Evolutionary conservation across 2,329 filamentous ascomycete species (phyloP).

Genomic region (Emergomyces orientalis): DNA sequence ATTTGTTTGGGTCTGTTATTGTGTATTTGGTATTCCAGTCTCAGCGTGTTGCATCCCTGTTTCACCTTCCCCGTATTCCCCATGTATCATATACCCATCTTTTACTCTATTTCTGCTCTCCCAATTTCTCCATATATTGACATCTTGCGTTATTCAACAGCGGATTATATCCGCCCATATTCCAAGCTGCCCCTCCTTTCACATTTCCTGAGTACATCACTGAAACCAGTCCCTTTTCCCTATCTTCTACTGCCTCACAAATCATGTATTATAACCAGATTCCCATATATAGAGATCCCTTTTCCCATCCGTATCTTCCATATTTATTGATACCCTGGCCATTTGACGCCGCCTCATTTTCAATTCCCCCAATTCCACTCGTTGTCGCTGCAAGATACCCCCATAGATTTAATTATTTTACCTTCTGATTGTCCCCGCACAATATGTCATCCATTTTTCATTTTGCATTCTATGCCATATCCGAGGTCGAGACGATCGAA

Average conservation of each 20-base stretch:
- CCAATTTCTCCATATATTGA: neutral
- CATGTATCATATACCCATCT: neutral
- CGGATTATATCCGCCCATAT: neutral
- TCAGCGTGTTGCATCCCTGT: neutral
- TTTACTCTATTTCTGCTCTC: neutral
- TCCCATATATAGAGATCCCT: neutral
- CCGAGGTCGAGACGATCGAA: no score
- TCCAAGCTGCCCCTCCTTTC: neutral
- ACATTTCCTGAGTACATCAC: neutral
- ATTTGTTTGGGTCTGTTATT: neutral
- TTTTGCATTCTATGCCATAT: no score
- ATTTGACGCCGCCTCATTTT: neutral
- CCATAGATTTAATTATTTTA: neutral
- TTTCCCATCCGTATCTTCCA: neutral
- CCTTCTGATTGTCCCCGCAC: neutral
- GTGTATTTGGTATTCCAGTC: neutral
- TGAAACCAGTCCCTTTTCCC: no score
- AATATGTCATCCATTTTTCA: neutral
- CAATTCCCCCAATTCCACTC: neutral
- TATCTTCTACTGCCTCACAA: neutral
- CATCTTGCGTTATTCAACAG: neutral
- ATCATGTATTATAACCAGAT: neutral
- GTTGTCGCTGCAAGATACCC: neutral
- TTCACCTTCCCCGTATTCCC: neutral
- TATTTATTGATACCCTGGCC: neutral